Base-by-base conservation (phyloP, 2,329 filamentous ascomycete species). In the Chaetomium sp. region DNA sequence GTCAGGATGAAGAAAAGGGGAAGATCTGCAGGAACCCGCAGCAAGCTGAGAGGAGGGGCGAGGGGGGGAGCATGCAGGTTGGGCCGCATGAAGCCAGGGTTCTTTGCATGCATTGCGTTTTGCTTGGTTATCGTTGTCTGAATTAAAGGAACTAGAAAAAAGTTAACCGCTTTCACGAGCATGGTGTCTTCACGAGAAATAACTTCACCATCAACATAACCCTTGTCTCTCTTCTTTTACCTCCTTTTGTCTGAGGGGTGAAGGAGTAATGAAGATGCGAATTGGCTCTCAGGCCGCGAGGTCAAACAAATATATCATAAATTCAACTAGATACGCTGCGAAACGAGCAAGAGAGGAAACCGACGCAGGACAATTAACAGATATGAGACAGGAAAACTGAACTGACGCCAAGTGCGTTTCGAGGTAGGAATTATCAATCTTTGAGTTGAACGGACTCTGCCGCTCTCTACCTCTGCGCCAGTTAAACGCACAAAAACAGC, bases 341-440 rank as follows among this genome's bases (percentile, higher is more conserved):
- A 46, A 40, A 40, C 46, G 42, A 14, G 36, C 32, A 37, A 54
- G 27, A 34, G 32, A 35, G 32, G 35, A 55, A 35, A 44, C 37
- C 11, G n/a, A 46, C 7, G 36, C 35, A 12, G 19, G 45, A 36
- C 11, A 11, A 8, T 32, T 6, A 6, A n/a, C 6, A 6, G 40
- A 36, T 14, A 36, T 14, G 32, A 33, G 42, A 34, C 5, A 41
- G 36, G 32, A 27, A 27, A 27, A 27, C 19, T 27, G 19, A 27
- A 27, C 19, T 27, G 19, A 27, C 19, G 19, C 19, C 19, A 27
- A 27, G 19, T 27, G 19, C 19, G 19, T 27, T 12, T 38, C 32
- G 38, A 42, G 32, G 48, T n/a, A 44, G 41, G 36, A 47, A 53
- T 48, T 53, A 48, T 53, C 52, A 53, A 53, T 53, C 52, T 53